A percentile compares a stretch with the other conserved stretches of the same genome.
These are phyloP conservation scores for Trypanosoma mega DNA, from an alignment of 208 protist species.

Conservation along the genomic window DNA sequence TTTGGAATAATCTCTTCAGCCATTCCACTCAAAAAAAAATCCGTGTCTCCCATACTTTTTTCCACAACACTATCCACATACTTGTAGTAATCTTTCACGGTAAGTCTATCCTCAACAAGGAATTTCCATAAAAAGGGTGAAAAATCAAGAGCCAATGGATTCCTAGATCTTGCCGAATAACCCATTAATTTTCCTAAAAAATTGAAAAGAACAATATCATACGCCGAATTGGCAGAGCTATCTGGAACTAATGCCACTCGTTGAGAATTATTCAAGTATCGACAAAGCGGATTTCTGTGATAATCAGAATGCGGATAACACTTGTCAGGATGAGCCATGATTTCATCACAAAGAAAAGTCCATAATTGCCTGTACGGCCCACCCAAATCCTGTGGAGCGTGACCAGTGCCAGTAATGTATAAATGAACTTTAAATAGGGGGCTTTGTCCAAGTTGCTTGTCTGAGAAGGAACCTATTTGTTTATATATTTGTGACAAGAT, in stretches of 20 bases:
- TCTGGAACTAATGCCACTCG: constrained; percentile 84
- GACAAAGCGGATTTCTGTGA: constrained; percentile 85
- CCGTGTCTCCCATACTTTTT: constrained; percentile 72
- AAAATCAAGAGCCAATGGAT: constrained; percentile 83
- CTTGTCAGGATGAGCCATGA: constrained; percentile 86
- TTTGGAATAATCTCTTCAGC: constrained; percentile 85
- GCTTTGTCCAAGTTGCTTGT: constrained; percentile 51
- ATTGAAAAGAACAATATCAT: constrained; percentile 79
- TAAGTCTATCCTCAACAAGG: constrained; percentile 82
- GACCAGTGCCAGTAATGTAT: constrained; percentile 69
- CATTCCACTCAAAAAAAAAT: constrained; percentile 75
- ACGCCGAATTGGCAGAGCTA: constrained; percentile 56
- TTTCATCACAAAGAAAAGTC: constrained; percentile 84
- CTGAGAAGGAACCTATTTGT: constrained; percentile 78
- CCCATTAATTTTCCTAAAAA: constrained; percentile 93
- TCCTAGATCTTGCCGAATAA: constrained; percentile 61
- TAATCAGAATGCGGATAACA: constrained; percentile 83
- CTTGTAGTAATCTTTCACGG: constrained; percentile 83
- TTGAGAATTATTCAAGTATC: constrained; percentile 84
- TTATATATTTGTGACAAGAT: constrained; percentile 85
- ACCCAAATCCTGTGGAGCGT: constrained; percentile 85
- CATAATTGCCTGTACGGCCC: constrained; percentile 90
- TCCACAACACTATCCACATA: constrained; percentile 87
- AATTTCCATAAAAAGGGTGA: constrained; percentile 92
- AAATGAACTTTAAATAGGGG: constrained; percentile 87